phyloP scores from a whole-genome alignment of 352 stramenopile genomes.

The Plasmopara viticola region DNA sequence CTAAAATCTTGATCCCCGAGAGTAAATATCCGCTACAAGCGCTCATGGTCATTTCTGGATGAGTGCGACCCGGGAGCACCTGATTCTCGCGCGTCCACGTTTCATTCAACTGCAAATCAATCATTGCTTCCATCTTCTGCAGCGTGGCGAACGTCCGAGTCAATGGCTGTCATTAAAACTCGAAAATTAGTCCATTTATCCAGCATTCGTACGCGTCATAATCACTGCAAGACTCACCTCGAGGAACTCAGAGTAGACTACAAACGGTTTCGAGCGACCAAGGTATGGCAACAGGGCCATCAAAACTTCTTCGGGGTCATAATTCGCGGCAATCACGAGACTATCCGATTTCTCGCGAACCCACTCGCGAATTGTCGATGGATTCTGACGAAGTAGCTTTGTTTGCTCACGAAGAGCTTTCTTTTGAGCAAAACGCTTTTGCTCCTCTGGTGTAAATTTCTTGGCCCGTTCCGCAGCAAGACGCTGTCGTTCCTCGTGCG shows the following conservation, averaged over 20 bases:
- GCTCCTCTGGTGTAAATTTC: conserved; percentile 73
- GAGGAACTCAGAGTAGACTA: conserved; percentile 94
- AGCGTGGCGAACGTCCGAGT: conserved; percentile 85
- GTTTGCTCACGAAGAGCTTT: conserved; percentile 55
- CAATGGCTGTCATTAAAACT: conserved; percentile 55
- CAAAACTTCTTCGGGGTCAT: conserved; percentile 84
- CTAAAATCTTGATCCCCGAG: conserved; percentile 88
- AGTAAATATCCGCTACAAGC: conserved; percentile 94
- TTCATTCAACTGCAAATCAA: conserved; percentile 92
- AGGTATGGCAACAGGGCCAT: conserved; percentile 89
- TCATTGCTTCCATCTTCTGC: conserved; percentile 86
- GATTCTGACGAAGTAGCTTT: conserved; percentile 76
- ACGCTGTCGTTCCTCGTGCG: conserved; percentile 48
- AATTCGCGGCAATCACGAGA: conserved; percentile 88
- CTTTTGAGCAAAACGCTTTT: conserved; percentile 72
- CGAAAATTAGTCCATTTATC: too few species aligned
- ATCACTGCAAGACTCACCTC: conserved; percentile 28
- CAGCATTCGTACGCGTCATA: not conserved
- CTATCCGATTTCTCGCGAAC: conserved; percentile 66
- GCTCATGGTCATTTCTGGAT: conserved; percentile 96
- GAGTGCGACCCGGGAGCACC: conserved; percentile 88
- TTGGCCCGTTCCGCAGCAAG: conserved; percentile 77
- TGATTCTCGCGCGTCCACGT: conserved; percentile 96
- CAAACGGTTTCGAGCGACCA: conserved; percentile 88
- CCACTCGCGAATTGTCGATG: conserved; percentile 63